These are phyloP conservation scores for Cryptococcus jaspeensis DNA, from an alignment of 1,284 basidiomycete species.

Conservation along the genomic window DNA sequence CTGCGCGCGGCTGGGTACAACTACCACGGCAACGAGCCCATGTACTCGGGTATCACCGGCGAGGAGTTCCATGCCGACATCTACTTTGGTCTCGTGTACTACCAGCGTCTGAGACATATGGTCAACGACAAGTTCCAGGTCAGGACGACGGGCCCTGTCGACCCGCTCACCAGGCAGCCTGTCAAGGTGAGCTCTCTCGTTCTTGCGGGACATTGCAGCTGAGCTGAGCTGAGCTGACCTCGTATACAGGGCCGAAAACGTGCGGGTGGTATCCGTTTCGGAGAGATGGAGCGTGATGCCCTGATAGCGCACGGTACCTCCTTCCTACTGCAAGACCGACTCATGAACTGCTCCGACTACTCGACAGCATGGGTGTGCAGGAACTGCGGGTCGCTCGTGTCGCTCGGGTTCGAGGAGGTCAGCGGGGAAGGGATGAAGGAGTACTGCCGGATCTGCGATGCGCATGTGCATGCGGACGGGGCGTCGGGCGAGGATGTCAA, in stretches of 20 bases:
- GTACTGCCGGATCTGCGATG: constrained; percentile 87
- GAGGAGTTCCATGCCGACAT: constrained; percentile 98
- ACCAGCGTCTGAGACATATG: constrained; percentile 98
- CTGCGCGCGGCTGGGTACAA: constrained; percentile 93
- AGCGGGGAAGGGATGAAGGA: constrained; percentile 67
- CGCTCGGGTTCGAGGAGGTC: constrained; percentile 84
- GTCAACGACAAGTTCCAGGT: constrained; percentile 99
- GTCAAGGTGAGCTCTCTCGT: constrained; percentile 70
- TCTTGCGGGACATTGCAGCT: background rate
- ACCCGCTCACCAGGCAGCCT: constrained; percentile 92
- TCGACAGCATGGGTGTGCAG: constrained; percentile 98
- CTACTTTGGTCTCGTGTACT: constrained; percentile 97
- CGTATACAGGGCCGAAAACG: constrained; percentile 83
- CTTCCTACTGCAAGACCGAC: constrained; percentile 93
- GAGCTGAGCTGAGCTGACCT: background rate
- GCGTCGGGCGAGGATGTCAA: constrained; percentile 26
- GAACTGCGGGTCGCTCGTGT: constrained; percentile 91
- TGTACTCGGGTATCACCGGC: constrained; percentile 99
- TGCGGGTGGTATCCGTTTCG: constrained; percentile 97
- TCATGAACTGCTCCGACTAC: constrained; percentile 99
- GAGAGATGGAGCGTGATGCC: constrained; percentile 99
- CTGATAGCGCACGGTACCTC: constrained; percentile 97
- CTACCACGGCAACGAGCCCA: constrained; percentile 98
- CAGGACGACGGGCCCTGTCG: constrained; percentile 94
- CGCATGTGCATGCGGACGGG: constrained; percentile 53